Base-by-base conservation (phyloP, 1,284 basidiomycete genomes). In the Xerocomus nothofagi region DNA sequence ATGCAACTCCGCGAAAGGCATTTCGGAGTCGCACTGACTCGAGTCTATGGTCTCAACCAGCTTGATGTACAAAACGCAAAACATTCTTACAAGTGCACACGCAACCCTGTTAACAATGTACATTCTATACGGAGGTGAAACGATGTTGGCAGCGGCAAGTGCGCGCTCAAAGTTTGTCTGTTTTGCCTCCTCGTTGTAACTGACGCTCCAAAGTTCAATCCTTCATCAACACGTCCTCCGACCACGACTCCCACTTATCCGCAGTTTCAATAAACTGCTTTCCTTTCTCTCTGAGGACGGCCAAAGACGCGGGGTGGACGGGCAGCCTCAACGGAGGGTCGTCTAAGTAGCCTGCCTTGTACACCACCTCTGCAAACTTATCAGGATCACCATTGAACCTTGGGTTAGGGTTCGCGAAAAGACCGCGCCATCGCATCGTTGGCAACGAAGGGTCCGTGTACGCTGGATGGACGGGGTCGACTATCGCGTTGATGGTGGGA, bases 191-290 rank as follows among this genome's bases (percentile, higher is more conserved):
- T 5, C 2, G 21, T 41, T 39, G 33, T 8, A 17, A 12, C 18
- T 14, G 43, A 21, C 9, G 7, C 11, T 17, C 8, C 23, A 47
- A 20, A 17, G 12, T 27, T 43, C 30, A 44, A 6, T 47, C 50
- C 31, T 54, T 41, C 6, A 55, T 14, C 44, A 55, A 39, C 14
- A 61, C 20, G 17, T 57, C 59, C 21, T 67, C 62, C 2, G 69
- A 69, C 67, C 65, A 70, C 15, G 57, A 50, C 20, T 52, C 60
- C 51, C 61, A 68, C 27, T 61, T 46, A 34, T 65, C 54, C 4
- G 55, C 54, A 14, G 55, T 52, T 37, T 56, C 57, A 7, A 53
- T 17, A 6, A 66, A 39, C 4, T 51, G 41, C 29, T 47, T 46
- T 9, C 50, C 51, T 39, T 57, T 65, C 18, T 39, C 15, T 45